Percentiles rank a stretch among this genome's conserved stretches.
Evolutionary conservation across 2,329 filamentous ascomycete species (phyloP).

Genomic region (Xylaria multiplex): DNA sequence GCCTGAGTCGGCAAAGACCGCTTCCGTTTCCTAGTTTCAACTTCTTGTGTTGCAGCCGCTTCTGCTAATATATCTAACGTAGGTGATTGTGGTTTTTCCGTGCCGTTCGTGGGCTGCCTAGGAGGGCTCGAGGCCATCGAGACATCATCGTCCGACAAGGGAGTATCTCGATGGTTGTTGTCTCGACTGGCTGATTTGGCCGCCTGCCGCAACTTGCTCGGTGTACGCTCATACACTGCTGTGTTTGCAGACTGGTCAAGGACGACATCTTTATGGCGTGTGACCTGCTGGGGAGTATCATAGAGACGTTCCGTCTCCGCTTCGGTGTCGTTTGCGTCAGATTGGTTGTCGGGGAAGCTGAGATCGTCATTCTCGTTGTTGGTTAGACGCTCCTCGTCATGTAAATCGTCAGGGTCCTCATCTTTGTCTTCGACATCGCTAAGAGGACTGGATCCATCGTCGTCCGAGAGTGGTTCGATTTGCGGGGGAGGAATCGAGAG

Average conservation of each 20-base stretch:
- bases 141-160: conserved; percentile 48
- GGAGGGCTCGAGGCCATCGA: conserved; percentile 51
- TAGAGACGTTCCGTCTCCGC: conserved; percentile 95
- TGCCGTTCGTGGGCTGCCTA: conserved; percentile 39
- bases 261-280: conserved; percentile 70
- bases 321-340: conserved; percentile 76
- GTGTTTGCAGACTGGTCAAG: conserved; percentile 65
- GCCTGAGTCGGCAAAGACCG: conserved; percentile 45
- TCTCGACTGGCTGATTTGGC: conserved; percentile 44
- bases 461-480: conserved; percentile 60
- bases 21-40: conserved; percentile 51
- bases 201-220: conserved; percentile 75
- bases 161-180: conserved; percentile 53
- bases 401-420: conserved; percentile 72
- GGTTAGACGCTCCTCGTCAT: conserved; percentile 51
- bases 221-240: conserved; percentile 71
- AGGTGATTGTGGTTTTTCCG: conserved; percentile 45
- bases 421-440: conserved; percentile 90
- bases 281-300: conserved; percentile 76
- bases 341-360: conserved; percentile 63
- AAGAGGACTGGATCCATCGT: conserved; percentile 86
- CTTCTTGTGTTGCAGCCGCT: conserved; percentile 46
- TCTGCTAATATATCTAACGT: conserved; percentile 48
- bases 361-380: conserved; percentile 43
- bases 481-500: conserved; percentile 60